Percentiles rank a stretch among this genome's conserved stretches.
Conservation (phyloP, 1,284 basidiomycete genomes). For the Dichomitus squalens region DNA sequence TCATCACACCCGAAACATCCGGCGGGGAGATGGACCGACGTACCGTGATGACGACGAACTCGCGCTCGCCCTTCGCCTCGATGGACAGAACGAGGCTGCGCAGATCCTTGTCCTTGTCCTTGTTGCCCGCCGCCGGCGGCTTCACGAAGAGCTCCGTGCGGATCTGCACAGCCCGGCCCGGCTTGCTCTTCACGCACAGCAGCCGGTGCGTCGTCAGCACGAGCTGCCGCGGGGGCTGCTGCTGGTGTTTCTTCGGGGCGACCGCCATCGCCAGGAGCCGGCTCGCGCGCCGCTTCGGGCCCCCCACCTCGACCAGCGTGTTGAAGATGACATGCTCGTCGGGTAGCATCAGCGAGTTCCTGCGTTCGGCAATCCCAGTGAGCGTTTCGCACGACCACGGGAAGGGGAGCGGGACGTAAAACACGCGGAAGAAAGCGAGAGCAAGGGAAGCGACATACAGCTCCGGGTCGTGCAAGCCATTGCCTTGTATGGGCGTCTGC, state of each 20-base stretch:
- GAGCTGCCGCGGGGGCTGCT: conserved; percentile 52
- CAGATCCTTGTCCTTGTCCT: conserved; percentile 30
- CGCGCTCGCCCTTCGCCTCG: conserved; percentile 55
- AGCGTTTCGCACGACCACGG: background rate
- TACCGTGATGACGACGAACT: conserved; percentile 67
- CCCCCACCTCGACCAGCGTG: conserved; percentile 55
- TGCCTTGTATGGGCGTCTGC: conserved; percentile 60
- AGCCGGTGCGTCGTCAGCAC: conserved; percentile 61
- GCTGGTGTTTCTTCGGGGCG: conserved; percentile 44
- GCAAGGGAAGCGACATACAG: conserved; percentile 39
- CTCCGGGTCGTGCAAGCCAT: conserved; percentile 44
- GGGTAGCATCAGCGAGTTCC: conserved; percentile 43
- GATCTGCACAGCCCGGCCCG: conserved; percentile 40
- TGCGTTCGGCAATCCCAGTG: conserved; percentile 23
- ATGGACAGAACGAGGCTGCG: conserved; percentile 46
- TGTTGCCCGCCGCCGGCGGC: conserved; percentile 15
- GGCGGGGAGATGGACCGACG: conserved; percentile 24
- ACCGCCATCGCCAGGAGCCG: conserved; percentile 56
- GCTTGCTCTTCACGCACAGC: conserved; percentile 56
- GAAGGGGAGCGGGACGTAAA: background rate
- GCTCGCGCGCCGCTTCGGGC: conserved; percentile 60
- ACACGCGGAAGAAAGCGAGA: background rate
- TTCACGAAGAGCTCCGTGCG: conserved; percentile 53
- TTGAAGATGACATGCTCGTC: conserved; percentile 54
- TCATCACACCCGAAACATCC: background rate